Evolutionary conservation across 176 grass and related monocot genomes (phyloP).

Genomic region (Oryza officinalis): DNA sequence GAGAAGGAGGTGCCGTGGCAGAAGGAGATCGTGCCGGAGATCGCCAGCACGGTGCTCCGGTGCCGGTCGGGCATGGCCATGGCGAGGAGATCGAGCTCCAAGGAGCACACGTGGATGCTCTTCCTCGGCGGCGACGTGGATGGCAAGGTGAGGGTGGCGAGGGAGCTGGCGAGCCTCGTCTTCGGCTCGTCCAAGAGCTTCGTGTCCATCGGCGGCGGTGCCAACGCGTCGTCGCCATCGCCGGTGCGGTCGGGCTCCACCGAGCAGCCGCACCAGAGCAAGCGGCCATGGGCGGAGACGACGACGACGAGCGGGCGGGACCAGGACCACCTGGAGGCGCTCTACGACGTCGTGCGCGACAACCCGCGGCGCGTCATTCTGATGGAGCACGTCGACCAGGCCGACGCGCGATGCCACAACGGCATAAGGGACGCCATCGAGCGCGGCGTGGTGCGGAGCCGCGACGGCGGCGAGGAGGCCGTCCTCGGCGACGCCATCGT

Average conservation of each 20-base stretch:
- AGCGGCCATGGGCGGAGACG: slow-evolving; percentile 38
- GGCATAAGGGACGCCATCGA: slow-evolving; percentile 55
- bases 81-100: slow-evolving; percentile 31
- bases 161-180: slow-evolving; percentile 62
- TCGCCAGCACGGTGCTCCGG: slow-evolving; percentile 68
- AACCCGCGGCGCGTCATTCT: slow-evolving; percentile 66
- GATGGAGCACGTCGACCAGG: slow-evolving; percentile 61
- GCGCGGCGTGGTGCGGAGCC: slow-evolving; percentile 35
- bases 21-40: slow-evolving; percentile 55
- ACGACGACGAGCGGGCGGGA: not conserved
- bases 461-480: slow-evolving; percentile 31
- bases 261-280: slow-evolving; percentile 36
- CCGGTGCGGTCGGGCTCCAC: slow-evolving; percentile 30
- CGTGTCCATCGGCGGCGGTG: slow-evolving; percentile 31
- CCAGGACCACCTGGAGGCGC: slow-evolving; percentile 37
- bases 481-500: slow-evolving; percentile 63
- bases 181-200: slow-evolving; percentile 66
- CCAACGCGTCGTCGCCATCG: not conserved
- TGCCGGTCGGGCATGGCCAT: slow-evolving; percentile 80
- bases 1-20: slow-evolving; percentile 80
- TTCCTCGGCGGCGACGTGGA: slow-evolving; percentile 59
- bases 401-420: slow-evolving; percentile 33
- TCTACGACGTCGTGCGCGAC: slow-evolving; percentile 58
- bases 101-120: slow-evolving; percentile 80
- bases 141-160: slow-evolving; percentile 59